These are phyloP conservation scores for Platanthera zijinensis DNA, from an alignment of 106 monocot genomes.

Conservation along the genomic window DNA sequence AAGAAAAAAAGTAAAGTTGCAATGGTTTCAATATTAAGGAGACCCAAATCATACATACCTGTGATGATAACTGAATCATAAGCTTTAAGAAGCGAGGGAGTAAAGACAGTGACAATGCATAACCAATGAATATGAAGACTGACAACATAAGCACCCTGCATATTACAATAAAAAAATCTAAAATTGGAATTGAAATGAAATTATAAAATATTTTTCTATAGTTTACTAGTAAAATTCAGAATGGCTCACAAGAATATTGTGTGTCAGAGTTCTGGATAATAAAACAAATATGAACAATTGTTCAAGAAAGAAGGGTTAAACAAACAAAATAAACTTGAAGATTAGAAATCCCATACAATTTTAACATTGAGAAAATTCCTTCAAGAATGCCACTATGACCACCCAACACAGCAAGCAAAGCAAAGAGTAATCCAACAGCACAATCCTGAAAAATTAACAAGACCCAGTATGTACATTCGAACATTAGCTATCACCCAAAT, in stretches of 20 bases:
- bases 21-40: not conserved
- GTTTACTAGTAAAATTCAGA: not conserved
- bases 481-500: not conserved
- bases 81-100: constrained; percentile 93
- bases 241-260: not conserved
- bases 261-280: not conserved
- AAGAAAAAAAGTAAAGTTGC: not conserved
- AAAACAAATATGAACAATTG: not conserved
- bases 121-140: constrained; percentile 51
- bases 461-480: no score
- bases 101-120: constrained; percentile 69
- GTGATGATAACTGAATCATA: constrained; percentile 86
- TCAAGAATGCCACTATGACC: constrained; percentile 68
- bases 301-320: not conserved
- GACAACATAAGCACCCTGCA: constrained; percentile 79
- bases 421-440: constrained; percentile 95
- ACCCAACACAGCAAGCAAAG: constrained; percentile 88
- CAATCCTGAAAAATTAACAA: constrained; percentile 73
- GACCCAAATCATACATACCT: constrained; percentile 41
- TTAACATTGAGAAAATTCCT: constrained; percentile 85
- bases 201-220: not conserved
- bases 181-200: not conserved
- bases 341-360: constrained; percentile 42
- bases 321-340: not conserved
- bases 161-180: not conserved